These are phyloP conservation scores for Botrytis deweyae DNA, from an alignment of 2,329 filamentous ascomycete genomes.

Conservation along the genomic window DNA sequence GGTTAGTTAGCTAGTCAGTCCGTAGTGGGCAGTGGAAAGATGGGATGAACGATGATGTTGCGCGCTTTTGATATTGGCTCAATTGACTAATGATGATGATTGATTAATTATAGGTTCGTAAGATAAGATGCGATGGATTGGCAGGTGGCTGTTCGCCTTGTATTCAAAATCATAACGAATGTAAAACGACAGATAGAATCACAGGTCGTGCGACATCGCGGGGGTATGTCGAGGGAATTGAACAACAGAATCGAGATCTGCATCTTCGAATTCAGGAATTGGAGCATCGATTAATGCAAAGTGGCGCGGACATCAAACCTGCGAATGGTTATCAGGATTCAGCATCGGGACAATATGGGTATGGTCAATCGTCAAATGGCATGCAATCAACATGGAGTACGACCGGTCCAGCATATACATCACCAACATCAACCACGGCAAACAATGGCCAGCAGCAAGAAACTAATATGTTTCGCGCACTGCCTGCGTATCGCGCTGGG, in stretches of 20 bases:
- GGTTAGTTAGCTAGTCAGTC: conserved; percentile 47
- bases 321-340: conserved; percentile 25
- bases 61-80: neutral
- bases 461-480: conserved; percentile 30
- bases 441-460: conserved; percentile 27
- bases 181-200: conserved; percentile 80
- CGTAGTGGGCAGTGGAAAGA: neutral
- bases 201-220: conserved; percentile 76
- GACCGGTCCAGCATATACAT: conserved; percentile 22
- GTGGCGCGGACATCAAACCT: conserved; percentile 58
- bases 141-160: conserved; percentile 82
- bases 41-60: neutral
- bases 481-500: conserved; percentile 34
- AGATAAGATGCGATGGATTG: conserved; percentile 82
- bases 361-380: conserved; percentile 10
- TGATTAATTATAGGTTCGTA: conserved; percentile 59
- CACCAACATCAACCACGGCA: neutral
- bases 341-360: conserved; percentile 18
- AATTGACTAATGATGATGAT: neutral
- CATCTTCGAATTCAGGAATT: conserved; percentile 65
- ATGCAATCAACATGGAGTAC: conserved; percentile 28
- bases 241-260: conserved; percentile 69
- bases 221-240: conserved; percentile 75
- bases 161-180: conserved; percentile 71
- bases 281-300: conserved; percentile 61